Evolutionary conservation across 306 rosid genomes (phyloP), one percentile per base, ranked within the genome.

Genomic region (Abrus precatorius): DNA sequence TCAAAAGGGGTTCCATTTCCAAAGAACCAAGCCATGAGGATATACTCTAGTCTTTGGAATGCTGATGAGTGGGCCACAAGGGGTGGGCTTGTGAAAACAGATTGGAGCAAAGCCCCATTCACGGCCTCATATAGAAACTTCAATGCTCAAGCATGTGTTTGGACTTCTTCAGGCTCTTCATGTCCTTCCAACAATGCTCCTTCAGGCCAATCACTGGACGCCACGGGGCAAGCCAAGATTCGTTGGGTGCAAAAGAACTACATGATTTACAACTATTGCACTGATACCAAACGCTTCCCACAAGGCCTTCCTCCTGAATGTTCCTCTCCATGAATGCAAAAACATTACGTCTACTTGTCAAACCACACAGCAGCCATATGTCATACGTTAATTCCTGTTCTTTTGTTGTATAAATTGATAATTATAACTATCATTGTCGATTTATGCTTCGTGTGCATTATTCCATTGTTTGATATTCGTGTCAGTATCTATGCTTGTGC

Each of bases 11-110:
- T 91, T 10, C 28, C 84, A 1, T 89, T 74, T 11, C 91, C 93
- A 7, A 87, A 84, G 84, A 68, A 52, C 48, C 93, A 91, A 72
- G 79, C 87, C 0, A 89, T 89, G 95, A 72, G 85, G 45, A 64
- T 91, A 79, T 87, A 84, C 83, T 85, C 92, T 0, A 89, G 92
- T 38, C 89, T 91, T 0, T 91, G 95, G 95, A 29, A 91, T 6
- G 93, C 92, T 2, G 92, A 90, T 29, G 75, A 88, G 29, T 90
- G 92, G 92, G 94, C 91, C 20, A 90, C 94, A 66, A 80, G 91
- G 3, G 94, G 94, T 56, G 94, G 92, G 10, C 89, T 83, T 65
- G 92, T 88, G 56, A 88, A 88, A 64, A 85, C 92, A 1, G 92
- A 90, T 80, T 90, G 94, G 94, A 41, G 54, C 82, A 71, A 83